phyloP scores from a whole-genome alignment of 768 basidiomycete genomes.

The Sporobolomyces roseus region DNA sequence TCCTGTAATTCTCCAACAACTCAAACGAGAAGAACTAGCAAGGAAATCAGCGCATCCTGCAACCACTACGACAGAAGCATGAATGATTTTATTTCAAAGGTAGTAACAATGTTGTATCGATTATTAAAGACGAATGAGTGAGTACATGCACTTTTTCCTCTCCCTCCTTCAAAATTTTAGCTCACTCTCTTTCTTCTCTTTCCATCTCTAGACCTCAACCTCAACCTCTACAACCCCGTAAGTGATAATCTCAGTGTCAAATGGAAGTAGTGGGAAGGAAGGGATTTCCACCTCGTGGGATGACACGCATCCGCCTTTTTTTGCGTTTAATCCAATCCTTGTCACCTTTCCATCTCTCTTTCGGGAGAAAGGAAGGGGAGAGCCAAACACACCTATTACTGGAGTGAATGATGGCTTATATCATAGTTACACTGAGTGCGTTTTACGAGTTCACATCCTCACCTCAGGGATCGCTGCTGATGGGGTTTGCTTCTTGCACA shows the following conservation, averaged over 20 bases:
- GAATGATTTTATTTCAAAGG: neutral
- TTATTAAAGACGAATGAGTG: neutral
- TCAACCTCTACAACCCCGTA: neutral
- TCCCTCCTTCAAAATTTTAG: neutral
- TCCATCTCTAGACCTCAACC: neutral
- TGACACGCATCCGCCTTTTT: slow-evolving; percentile 40
- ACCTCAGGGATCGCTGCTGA: no score
- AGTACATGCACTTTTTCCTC: slow-evolving; percentile 15
- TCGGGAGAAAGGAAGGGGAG: slow-evolving; percentile 8
- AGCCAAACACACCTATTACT: slow-evolving; percentile 29
- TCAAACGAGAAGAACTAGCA: neutral
- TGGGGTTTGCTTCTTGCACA: no score
- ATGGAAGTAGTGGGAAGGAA: no score
- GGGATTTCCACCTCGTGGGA: slow-evolving; percentile 13
- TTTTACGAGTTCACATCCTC: neutral
- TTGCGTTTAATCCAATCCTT: slow-evolving; percentile 36
- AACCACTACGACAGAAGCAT: neutral
- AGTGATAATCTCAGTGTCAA: no score
- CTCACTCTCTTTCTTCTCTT: neutral
- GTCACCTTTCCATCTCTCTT: slow-evolving; percentile 8
- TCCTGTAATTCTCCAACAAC: slow-evolving; percentile 21
- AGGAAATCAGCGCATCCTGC: neutral
- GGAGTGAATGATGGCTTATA: slow-evolving; percentile 28
- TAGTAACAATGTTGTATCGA: neutral
- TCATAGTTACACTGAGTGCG: slow-evolving; percentile 41